Conservation (phyloP, 495 filamentous ascomycete genomes). For the Collariella sp. region DNA sequence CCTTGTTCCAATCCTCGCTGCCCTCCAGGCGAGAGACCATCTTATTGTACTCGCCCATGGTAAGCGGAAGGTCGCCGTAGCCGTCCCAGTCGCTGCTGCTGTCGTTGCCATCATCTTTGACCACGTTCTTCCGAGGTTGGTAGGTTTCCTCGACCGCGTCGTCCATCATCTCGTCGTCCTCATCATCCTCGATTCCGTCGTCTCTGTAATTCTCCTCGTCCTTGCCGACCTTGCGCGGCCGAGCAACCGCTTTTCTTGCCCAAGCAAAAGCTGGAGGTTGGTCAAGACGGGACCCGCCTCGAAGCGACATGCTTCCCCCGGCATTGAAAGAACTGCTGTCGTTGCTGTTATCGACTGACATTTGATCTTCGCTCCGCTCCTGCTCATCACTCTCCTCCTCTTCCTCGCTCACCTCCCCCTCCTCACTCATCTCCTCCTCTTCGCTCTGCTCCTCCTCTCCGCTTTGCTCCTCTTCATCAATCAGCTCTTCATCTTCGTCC, state of each 20-base stretch:
- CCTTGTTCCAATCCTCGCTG: constrained; percentile 20
- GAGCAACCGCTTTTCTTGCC: neutral
- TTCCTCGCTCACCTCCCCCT: neutral
- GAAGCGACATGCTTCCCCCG: no score
- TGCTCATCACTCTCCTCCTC: no score
- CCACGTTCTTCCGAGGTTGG: neutral
- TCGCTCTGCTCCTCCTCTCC: neutral
- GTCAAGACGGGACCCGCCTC: neutral
- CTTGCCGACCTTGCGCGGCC: neutral
- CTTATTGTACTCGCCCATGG: constrained; percentile 15
- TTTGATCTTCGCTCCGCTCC: neutral
- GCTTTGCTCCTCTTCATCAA: no score
- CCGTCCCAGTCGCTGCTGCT: constrained; percentile 24
- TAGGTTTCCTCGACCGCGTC: neutral
- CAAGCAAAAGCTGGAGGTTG: neutral
- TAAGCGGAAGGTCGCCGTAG: constrained; percentile 14
- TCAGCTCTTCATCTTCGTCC: no score
- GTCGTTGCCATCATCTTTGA: constrained; percentile 9
- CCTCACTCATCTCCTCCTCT: no score
- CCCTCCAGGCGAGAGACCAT: constrained; percentile 15
- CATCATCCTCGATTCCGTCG: neutral
- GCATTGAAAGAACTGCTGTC: no score
- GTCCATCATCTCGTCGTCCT: neutral
- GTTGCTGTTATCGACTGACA: neutral
- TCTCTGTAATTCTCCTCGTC: neutral